Percentiles rank a stretch among this genome's conserved stretches.
Evolutionary conservation across 1,284 basidiomycete species (phyloP).

Genomic region (Porodaedalea pini): DNA sequence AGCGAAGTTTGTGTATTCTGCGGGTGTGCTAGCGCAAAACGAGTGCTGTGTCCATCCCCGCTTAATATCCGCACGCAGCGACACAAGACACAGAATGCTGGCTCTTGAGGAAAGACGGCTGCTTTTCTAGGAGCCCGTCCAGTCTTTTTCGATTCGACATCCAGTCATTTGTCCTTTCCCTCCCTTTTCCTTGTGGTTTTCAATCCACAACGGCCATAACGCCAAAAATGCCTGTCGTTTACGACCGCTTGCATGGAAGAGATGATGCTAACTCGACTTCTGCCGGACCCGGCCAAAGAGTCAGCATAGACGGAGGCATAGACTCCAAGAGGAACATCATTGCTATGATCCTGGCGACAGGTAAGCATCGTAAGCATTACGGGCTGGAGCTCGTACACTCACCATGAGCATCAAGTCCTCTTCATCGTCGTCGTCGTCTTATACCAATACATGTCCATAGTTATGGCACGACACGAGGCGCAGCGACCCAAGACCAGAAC

Average conservation of each 20-base stretch:
- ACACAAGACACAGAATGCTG: too few species aligned
- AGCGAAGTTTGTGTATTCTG: too few species aligned
- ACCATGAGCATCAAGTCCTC: conserved; percentile 4
- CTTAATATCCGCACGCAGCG: too few species aligned
- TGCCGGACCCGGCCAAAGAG: neutral
- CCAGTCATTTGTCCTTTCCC: too few species aligned
- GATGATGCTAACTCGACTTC: neutral
- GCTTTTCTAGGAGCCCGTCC: too few species aligned
- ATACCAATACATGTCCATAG: conserved; percentile 15
- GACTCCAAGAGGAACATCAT: conserved; percentile 12
- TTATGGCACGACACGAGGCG: conserved; percentile 6
- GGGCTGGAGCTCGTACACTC: neutral
- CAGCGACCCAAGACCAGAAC: neutral
- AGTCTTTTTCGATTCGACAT: too few species aligned
- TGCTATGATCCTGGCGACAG: conserved; percentile 17
- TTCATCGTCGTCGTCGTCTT: conserved; percentile 16
- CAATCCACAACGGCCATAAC: neutral
- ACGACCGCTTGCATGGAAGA: neutral
- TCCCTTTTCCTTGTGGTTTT: neutral
- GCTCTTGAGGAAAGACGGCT: too few species aligned
- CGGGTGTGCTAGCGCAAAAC: too few species aligned
- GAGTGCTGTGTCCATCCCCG: too few species aligned
- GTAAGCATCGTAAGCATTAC: conserved; percentile 7
- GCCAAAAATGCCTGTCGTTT: conserved; percentile 4
- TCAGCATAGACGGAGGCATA: conserved; percentile 16